These are phyloP conservation scores for Hymenoscyphus fructigenus DNA, from an alignment of 2,329 filamentous ascomycete species.

Conservation along the genomic window DNA sequence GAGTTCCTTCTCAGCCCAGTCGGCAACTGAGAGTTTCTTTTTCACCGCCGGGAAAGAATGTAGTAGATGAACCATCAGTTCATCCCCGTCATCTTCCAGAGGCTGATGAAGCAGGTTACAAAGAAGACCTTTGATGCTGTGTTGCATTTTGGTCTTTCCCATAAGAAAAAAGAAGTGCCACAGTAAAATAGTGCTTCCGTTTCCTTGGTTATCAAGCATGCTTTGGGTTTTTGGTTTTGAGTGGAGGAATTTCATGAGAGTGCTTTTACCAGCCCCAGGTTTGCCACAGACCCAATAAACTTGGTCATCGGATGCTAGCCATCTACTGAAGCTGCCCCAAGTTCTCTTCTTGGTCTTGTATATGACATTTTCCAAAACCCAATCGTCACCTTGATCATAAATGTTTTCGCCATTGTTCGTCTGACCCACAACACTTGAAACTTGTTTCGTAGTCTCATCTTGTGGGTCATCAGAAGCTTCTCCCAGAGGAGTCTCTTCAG, in stretches of 20 bases:
- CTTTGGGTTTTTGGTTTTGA: not conserved
- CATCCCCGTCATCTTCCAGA: not conserved
- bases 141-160: not conserved
- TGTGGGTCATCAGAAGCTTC: not conserved
- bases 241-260: not conserved
- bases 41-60: not conserved
- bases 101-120: not conserved
- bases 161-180: not conserved
- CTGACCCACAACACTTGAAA: not conserved
- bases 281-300: not conserved
- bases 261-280: not conserved
- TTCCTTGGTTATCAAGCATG: not conserved
- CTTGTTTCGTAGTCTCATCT: not conserved
- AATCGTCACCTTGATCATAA: not conserved
- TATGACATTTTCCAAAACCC: not conserved
- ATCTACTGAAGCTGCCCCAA: not conserved
- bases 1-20: slow-evolving; percentile 12
- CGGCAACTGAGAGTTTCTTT: not conserved
- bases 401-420: not conserved
- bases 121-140: slow-evolving; percentile 1
- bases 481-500: not conserved
- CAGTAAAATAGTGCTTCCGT: not conserved
- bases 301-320: not conserved
- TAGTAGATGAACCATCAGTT: not conserved
- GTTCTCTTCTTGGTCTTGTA: not conserved